These are phyloP conservation scores for Rusavskia elegans DNA, from an alignment of 495 filamentous ascomycete genomes.

Conservation along the genomic window DNA sequence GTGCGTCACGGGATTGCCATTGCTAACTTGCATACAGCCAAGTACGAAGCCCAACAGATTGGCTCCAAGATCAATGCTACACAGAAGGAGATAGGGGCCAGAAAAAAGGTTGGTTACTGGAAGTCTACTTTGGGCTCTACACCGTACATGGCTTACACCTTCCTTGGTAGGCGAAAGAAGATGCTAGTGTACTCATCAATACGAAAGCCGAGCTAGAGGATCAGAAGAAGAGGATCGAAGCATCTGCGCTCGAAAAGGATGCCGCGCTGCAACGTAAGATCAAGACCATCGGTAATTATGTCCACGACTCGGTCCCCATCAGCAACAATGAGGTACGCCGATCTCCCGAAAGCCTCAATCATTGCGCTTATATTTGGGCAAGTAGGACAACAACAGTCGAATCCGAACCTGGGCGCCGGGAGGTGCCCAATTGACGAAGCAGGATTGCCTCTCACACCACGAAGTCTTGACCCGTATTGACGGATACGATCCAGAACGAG, in stretches of 20 bases:
- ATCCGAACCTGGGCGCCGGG: constrained; percentile 67
- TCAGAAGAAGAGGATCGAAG: constrained; percentile 62
- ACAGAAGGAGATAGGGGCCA: constrained; percentile 77
- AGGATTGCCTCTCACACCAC: constrained; percentile 69
- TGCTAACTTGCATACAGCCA: constrained; percentile 28
- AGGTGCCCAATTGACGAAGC: constrained; percentile 47
- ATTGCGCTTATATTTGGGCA: not conserved
- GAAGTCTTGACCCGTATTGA: constrained; percentile 79
- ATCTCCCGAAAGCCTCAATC: not conserved
- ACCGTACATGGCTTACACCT: too few species aligned
- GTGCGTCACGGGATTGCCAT: not conserved
- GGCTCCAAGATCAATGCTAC: constrained; percentile 69
- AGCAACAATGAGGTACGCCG: constrained; percentile 61
- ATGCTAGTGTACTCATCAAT: constrained; percentile 55
- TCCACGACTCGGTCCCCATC: constrained; percentile 83
- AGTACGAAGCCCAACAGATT: constrained; percentile 67
- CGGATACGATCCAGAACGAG: constrained; percentile 86
- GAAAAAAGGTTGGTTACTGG: constrained; percentile 60
- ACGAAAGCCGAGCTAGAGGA: constrained; percentile 64
- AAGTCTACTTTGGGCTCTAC: too few species aligned
- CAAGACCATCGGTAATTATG: constrained; percentile 79
- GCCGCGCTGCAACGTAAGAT: constrained; percentile 55
- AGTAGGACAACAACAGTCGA: constrained; percentile 62
- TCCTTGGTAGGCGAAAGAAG: constrained; percentile 55
- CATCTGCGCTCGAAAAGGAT: constrained; percentile 59